Conservation (phyloP, 2,329 filamentous ascomycete species). For the Fusarium sp. region DNA sequence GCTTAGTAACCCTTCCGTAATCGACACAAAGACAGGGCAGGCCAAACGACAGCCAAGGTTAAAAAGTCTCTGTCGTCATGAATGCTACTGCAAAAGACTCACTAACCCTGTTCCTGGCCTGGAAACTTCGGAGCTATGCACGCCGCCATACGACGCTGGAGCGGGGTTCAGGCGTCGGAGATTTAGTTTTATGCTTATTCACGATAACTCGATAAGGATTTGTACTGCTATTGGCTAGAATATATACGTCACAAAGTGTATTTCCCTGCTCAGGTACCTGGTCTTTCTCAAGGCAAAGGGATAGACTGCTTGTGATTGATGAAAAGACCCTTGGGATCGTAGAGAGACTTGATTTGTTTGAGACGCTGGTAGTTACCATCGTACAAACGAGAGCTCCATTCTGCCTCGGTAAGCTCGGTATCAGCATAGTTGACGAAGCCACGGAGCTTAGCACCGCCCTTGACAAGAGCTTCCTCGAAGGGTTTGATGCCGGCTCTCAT, state of each 20-base stretch:
- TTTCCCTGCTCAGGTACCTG: too few relatives aligned
- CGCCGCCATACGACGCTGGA: neutral
- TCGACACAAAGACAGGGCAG: neutral
- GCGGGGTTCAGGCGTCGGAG: neutral
- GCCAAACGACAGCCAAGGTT: neutral
- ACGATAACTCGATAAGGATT: neutral
- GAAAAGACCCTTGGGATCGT: slow-evolving; percentile 40
- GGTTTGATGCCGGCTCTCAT: slow-evolving; percentile 39
- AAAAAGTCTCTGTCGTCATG: neutral
- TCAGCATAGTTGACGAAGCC: slow-evolving; percentile 46
- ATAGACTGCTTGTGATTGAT: slow-evolving; percentile 39
- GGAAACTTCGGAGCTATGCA: neutral
- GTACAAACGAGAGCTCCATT: slow-evolving; percentile 43
- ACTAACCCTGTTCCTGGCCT: neutral
- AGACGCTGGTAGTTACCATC: slow-evolving; percentile 36
- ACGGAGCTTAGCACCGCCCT: slow-evolving; percentile 35
- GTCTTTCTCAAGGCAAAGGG: slow-evolving; percentile 7
- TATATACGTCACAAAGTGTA: neutral
- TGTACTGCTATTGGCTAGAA: slow-evolving; percentile 1
- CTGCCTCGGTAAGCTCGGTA: slow-evolving; percentile 35
- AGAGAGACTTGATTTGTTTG: slow-evolving; percentile 36
- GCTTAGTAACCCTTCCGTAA: neutral
- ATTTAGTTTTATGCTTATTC: neutral
- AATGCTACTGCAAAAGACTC: neutral
- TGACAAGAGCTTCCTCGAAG: slow-evolving; percentile 35